phyloP scores from a whole-genome alignment of 2,329 filamentous ascomycete species.

The Aspergillus sp. region DNA sequence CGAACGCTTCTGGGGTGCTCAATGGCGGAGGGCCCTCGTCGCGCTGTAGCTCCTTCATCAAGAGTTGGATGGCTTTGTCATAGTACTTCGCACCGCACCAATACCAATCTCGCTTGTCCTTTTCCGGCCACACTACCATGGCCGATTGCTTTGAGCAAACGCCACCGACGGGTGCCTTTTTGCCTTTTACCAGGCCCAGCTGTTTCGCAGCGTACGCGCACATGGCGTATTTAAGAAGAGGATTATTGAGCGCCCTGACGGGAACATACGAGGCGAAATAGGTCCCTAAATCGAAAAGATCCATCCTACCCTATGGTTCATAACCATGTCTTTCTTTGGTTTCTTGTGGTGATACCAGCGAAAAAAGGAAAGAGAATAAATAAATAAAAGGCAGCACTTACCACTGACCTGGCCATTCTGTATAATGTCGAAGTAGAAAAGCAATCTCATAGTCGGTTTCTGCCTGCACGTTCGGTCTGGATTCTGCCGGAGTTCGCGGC shows the following conservation, averaged over 20 bases:
- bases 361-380: too few relatives aligned
- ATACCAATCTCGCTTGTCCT: constrained; percentile 47
- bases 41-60: constrained; percentile 39
- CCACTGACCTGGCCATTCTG: constrained; percentile 53
- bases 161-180: constrained; percentile 44
- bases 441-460: constrained; percentile 49
- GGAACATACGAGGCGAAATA: constrained; percentile 56
- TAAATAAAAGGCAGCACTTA: constrained; percentile 16
- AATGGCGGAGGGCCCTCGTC: constrained; percentile 27
- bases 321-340: too few relatives aligned
- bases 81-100: constrained; percentile 57
- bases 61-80: constrained; percentile 52
- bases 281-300: constrained; percentile 42
- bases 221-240: constrained; percentile 45
- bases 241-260: constrained; percentile 45
- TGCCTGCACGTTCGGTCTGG: constrained; percentile 19
- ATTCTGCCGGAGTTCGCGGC: constrained; percentile 14
- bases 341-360: too few relatives aligned
- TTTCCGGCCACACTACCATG: constrained; percentile 47
- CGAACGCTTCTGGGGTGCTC: constrained; percentile 28
- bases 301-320: constrained; percentile 27
- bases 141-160: constrained; percentile 39
- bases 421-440: constrained; percentile 54
- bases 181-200: constrained; percentile 46
- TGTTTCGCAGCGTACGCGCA: constrained; percentile 57